Base-by-base conservation (phyloP, 2,329 filamentous ascomycete species). In the Ophiostoma sp. region DNA sequence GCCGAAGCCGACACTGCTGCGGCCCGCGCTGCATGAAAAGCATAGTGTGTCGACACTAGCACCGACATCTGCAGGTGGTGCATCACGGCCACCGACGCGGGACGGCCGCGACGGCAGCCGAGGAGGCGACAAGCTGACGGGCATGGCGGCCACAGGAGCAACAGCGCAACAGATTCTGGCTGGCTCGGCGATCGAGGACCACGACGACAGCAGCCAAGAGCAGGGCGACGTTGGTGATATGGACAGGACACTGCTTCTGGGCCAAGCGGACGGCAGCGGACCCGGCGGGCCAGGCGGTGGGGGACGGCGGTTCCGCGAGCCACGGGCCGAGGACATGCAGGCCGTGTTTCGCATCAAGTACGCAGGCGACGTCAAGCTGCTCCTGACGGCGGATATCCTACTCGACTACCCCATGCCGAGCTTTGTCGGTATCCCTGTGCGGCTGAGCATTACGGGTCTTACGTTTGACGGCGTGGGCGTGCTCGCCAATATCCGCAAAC, bases 381-480 rank as follows among this genome's bases (percentile, higher is more conserved):
- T 93, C 70, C 83, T 99, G 65, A 98, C 95, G 38, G 93, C 95
- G 0, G 93, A 98, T 78, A 97, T 99, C 58, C 82, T 98, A 44
- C 87, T 99, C 45, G 95, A 99, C 78, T 99, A 99, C 77, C 95
- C 95, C 0, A 98, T 98, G 92, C 93, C 93, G 55, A 96, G 92
- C 80, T 99, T 99, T 75, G 94, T 98, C 2, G 93, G 93, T 12
- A 94, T 99, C 70, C 95, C 95, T 1, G 84, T 99, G 64, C 94
- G 95, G 77, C 83, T 99, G 40, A 97, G 94, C 77, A 96, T 99
- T 73, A 98, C 95, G 0, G 95, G 95, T 0, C 80, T 99, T 70
- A 93, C 91, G 0, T 99, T 99, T 79, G 94, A 99, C 76, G 95
- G 95, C 0, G 91, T 98, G 9, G 94, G 93, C 0, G 91, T 98